Conservation (phyloP, 176 grass and related monocot genomes). For the Thinopyrum elongatum region DNA sequence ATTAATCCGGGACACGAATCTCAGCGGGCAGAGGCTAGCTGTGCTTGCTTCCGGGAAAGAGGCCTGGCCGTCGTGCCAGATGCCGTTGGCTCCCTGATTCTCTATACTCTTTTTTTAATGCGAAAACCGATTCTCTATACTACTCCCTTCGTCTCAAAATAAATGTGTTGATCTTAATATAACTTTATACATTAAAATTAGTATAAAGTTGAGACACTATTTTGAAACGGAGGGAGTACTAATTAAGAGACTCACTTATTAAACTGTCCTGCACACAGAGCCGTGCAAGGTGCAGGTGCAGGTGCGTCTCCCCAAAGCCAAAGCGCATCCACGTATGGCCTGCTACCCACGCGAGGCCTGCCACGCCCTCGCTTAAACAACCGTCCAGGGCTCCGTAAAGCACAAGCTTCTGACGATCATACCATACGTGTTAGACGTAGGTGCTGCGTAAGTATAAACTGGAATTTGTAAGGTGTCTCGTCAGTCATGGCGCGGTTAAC, state of each 20-base stretch:
- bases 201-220: no score
- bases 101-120: no score
- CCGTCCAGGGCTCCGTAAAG: neutral
- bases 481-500: no score
- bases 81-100: slow-evolving; percentile 2
- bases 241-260: no score
- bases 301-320: slow-evolving; percentile 14
- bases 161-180: no score
- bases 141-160: no score
- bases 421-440: neutral
- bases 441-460: neutral
- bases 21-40: neutral
- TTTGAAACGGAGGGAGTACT: no score
- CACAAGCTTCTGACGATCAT: neutral
- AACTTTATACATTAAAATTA: no score
- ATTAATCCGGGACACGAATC: neutral
- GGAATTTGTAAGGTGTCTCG: no score
- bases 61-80: slow-evolving; percentile 8
- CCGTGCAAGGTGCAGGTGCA: neutral
- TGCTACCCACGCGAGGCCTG: neutral
- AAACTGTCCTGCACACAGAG: neutral
- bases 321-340: neutral
- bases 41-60: slow-evolving; percentile 44
- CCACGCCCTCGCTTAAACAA: neutral
- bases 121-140: no score